Conservation (phyloP, 495 filamentous ascomycete species). For the Neurospora sp. region DNA sequence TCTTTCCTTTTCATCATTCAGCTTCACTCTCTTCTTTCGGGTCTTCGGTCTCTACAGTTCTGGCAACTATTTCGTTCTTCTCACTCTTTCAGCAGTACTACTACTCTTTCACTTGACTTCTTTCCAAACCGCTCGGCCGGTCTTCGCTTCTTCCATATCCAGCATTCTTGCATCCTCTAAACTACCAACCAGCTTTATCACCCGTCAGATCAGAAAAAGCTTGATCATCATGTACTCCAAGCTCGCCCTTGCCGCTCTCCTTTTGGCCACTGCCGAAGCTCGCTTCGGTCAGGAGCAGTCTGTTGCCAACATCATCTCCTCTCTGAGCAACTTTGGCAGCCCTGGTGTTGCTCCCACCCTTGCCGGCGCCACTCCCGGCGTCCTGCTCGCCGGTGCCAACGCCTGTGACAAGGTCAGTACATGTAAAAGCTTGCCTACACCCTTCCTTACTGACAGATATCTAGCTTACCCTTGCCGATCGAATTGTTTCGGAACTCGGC, state of each 20-base stretch:
- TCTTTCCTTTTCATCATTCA: constrained; percentile 24
- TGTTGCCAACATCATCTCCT: constrained; percentile 32
- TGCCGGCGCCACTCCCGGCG: constrained; percentile 39
- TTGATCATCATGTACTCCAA: constrained; percentile 37
- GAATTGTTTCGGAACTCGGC: constrained; percentile 45
- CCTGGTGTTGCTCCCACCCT: constrained; percentile 46
- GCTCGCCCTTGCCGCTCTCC: constrained; percentile 25
- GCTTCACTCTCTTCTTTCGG: constrained; percentile 17
- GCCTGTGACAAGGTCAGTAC: constrained; percentile 42
- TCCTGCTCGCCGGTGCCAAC: constrained; percentile 46
- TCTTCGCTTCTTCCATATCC: constrained; percentile 22
- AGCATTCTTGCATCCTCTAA: constrained; percentile 12
- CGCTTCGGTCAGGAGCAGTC: constrained; percentile 46
- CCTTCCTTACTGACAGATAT: not conserved
- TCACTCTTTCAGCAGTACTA: constrained; percentile 29
- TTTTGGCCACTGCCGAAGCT: constrained; percentile 40
- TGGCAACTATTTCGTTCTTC: constrained; percentile 36
- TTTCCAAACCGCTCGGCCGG: constrained; percentile 27
- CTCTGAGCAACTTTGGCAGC: constrained; percentile 35
- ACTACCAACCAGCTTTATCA: constrained; percentile 4
- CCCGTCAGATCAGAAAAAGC: constrained; percentile 7
- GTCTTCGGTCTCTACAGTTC: constrained; percentile 32
- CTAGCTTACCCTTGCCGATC: constrained; percentile 47
- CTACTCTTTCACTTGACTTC: not conserved
- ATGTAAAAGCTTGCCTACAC: not conserved